Evolutionary conservation across 495 filamentous ascomycete species (phyloP).

Genomic region (Penicillium coprophilum): DNA sequence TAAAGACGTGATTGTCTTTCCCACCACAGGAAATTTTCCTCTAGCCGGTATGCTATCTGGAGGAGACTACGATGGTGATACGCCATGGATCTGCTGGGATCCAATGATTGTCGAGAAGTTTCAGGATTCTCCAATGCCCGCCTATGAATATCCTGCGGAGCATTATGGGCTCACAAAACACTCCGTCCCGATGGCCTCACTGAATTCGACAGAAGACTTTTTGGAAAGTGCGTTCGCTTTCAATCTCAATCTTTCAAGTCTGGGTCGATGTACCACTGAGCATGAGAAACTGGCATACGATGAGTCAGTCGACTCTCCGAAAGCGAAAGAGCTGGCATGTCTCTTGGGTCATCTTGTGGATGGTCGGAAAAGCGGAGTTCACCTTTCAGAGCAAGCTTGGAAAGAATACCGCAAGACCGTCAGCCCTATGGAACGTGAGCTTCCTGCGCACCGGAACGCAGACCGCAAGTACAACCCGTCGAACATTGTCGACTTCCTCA

Average conservation of each 20-base stretch:
- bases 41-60: conserved; percentile 83
- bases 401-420: conserved; percentile 45
- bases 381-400: conserved; percentile 62
- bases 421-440: conserved; percentile 30
- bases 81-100: conserved; percentile 91
- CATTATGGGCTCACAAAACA: conserved; percentile 62
- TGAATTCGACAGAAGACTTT: conserved; percentile 43
- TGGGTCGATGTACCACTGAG: conserved; percentile 73
- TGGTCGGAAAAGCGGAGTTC: conserved; percentile 69
- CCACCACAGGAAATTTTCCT: conserved; percentile 64
- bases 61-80: conserved; percentile 94
- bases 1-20: conserved; percentile 85
- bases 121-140: conserved; percentile 61
- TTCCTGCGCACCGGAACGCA: conserved; percentile 44
- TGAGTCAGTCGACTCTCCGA: conserved; percentile 53
- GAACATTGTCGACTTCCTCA: conserved; percentile 70
- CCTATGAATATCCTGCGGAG: conserved; percentile 40
- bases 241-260: conserved; percentile 61
- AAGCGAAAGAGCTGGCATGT: conserved; percentile 60
- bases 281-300: conserved; percentile 72
- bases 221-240: conserved; percentile 60
- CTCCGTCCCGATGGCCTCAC: conserved; percentile 38
- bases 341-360: conserved; percentile 82
- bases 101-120: conserved; percentile 71
- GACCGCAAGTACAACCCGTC: conserved; percentile 37